Percentiles rank a stretch among this genome's conserved stretches.
These are phyloP conservation scores for Pyronema omphalodes DNA, from an alignment of 495 filamentous ascomycete genomes.

Conservation along the genomic window DNA sequence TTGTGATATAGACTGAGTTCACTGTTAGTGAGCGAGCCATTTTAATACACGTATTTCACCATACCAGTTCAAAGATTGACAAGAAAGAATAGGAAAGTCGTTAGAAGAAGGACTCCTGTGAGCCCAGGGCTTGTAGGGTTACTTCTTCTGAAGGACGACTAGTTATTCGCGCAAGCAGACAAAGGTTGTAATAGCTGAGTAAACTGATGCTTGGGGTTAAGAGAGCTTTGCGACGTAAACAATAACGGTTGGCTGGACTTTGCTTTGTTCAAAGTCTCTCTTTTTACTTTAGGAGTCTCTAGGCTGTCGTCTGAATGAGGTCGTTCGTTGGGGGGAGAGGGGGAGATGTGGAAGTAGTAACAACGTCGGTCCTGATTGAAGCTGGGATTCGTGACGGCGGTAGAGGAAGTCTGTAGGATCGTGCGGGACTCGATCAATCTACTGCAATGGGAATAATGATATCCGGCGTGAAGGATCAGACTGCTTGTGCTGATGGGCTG, in stretches of 20 bases:
- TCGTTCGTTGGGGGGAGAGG: too few species aligned
- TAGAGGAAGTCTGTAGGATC: background rate
- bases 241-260: background rate
- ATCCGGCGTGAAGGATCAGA: conserved; percentile 16
- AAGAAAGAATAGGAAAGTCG: conserved; percentile 8
- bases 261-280: background rate
- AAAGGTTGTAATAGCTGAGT: background rate
- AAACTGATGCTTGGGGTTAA: background rate
- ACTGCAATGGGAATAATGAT: conserved; percentile 21
- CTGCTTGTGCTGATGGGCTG: background rate
- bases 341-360: background rate
- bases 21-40: background rate
- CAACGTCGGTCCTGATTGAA: background rate
- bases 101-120: conserved; percentile 3
- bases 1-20: conserved; percentile 3
- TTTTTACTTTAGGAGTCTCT: too few species aligned
- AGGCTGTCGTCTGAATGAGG: background rate
- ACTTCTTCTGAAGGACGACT: background rate
- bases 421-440: conserved; percentile 1
- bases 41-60: background rate
- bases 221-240: background rate
- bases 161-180: background rate
- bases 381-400: background rate
- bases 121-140: background rate
- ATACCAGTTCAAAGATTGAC: conserved; percentile 9